A percentile compares a stretch with the other conserved stretches of the same genome.
phyloP scores from a whole-genome alignment of 805 yeast genomes.

The Starmerella scarabaei region DNA sequence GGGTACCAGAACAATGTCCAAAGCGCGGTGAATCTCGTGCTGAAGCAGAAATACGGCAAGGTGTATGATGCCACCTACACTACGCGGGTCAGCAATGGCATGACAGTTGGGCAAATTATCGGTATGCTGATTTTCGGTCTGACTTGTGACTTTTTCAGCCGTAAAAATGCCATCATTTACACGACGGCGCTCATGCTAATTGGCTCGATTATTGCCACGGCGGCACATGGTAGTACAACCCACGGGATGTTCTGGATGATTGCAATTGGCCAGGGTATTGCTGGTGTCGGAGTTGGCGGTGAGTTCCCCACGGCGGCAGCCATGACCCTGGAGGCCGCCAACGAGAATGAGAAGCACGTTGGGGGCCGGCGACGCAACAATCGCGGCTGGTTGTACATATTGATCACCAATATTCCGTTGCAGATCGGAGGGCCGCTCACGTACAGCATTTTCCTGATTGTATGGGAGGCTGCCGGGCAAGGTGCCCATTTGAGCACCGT shows the following conservation, averaged over 20 bases:
- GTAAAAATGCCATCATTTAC: constrained; percentile 49
- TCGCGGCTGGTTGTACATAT: constrained; percentile 51
- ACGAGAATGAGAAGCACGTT: constrained; percentile 21
- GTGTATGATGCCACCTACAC: constrained; percentile 35
- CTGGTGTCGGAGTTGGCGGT: constrained; percentile 71
- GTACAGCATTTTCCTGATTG: constrained; percentile 51
- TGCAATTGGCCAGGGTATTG: constrained; percentile 57
- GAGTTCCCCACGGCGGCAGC: constrained; percentile 62
- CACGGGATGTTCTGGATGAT: constrained; percentile 66
- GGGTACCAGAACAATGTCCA: constrained; percentile 65
- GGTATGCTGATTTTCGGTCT: constrained; percentile 55
- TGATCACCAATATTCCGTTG: constrained; percentile 62
- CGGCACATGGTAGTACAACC: constrained; percentile 48
- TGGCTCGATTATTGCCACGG: constrained; percentile 56
- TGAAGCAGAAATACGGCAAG: constrained; percentile 36
- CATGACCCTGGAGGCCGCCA: constrained; percentile 60
- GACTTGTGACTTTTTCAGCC: constrained; percentile 49
- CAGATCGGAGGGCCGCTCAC: constrained; percentile 74
- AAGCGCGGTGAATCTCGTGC: constrained; percentile 55
- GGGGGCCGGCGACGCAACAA: constrained; percentile 20
- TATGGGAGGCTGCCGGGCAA: constrained; percentile 42
- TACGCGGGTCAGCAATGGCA: constrained; percentile 55
- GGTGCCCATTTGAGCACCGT: constrained; percentile 34
- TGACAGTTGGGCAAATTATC: constrained; percentile 54
- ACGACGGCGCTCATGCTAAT: constrained; percentile 50